Conservation (phyloP, 2,329 filamentous ascomycete genomes). For the Aspergillus brunneoviolaceus region DNA sequence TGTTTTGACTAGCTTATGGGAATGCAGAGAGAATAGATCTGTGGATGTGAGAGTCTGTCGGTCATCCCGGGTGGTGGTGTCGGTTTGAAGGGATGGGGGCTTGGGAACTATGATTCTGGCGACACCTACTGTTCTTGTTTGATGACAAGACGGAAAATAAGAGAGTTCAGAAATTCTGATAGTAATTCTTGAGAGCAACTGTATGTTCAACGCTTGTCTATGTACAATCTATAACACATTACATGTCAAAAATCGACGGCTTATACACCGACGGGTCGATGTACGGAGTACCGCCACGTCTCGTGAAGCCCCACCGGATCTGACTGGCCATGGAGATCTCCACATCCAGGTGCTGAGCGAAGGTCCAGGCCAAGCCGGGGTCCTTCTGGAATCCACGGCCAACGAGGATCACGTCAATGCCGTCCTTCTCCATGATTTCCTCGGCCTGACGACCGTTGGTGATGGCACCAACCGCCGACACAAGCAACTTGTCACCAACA, state of each 20-base stretch:
- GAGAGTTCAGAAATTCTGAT: too few relatives aligned
- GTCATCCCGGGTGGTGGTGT: too few relatives aligned
- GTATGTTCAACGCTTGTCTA: not conserved
- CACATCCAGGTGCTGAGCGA: constrained; percentile 70
- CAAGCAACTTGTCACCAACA: constrained; percentile 68
- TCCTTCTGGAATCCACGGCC: constrained; percentile 80
- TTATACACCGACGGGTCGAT: constrained; percentile 23
- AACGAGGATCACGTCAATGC: constrained; percentile 69
- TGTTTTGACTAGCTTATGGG: too few relatives aligned
- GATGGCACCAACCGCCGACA: constrained; percentile 75
- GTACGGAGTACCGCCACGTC: constrained; percentile 19
- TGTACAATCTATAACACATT: not conserved
- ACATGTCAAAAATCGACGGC: constrained; percentile 19
- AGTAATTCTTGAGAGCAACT: too few relatives aligned
- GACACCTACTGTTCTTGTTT: too few relatives aligned
- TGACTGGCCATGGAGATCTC: constrained; percentile 72
- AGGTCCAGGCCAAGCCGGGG: constrained; percentile 72
- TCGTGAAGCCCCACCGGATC: constrained; percentile 58
- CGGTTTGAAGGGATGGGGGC: too few relatives aligned
- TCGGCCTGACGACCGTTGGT: constrained; percentile 67
- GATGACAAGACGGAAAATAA: too few relatives aligned
- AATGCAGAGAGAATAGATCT: too few relatives aligned
- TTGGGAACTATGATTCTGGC: too few relatives aligned
- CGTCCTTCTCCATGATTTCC: constrained; percentile 53
- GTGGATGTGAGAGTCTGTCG: too few relatives aligned